A percentile compares a stretch with the other conserved stretches of the same genome.
Conservation (phyloP, 805 yeast species). For the Jamesozyma piceae region DNA sequence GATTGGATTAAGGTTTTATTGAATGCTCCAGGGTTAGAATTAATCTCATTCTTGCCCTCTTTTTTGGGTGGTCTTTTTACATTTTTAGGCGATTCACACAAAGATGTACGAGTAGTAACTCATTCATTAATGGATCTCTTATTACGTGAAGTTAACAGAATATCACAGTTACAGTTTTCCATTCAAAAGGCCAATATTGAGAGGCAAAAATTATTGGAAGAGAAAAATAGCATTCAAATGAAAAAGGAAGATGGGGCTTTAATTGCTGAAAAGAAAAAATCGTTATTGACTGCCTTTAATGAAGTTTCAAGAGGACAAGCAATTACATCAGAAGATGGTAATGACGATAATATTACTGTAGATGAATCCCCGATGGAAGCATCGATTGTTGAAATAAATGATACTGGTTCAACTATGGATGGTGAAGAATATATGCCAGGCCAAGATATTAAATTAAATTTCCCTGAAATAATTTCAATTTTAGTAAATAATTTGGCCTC, state of each 20-base stretch:
- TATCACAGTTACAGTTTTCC: constrained; percentile 56
- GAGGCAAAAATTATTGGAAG: constrained; percentile 10
- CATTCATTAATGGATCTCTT: constrained; percentile 66
- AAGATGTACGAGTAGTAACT: constrained; percentile 81
- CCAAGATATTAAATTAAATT: constrained; percentile 76
- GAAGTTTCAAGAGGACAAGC: constrained; percentile 13
- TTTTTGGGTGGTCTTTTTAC: constrained; percentile 72
- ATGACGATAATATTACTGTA: too few species aligned
- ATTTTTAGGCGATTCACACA: constrained; percentile 72
- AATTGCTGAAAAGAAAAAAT: constrained; percentile 29
- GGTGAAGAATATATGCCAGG: constrained; percentile 59
- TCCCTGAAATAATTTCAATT: constrained; percentile 69
- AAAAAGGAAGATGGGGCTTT: constrained; percentile 25
- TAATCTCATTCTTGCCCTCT: constrained; percentile 79
- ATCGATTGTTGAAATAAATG: background rate
- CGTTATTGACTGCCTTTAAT: constrained; percentile 21
- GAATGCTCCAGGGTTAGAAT: constrained; percentile 84
- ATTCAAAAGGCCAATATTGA: constrained; percentile 31
- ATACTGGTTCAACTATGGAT: constrained; percentile 20
- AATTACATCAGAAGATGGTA: constrained; percentile 1
- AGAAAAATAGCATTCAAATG: constrained; percentile 17
- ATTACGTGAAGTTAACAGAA: constrained; percentile 68
- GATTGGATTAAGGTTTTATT: constrained; percentile 91
- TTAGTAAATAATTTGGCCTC: constrained; percentile 72
- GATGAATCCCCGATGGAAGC: constrained; percentile 13